Evolutionary conservation across 2,329 filamentous ascomycete genomes (phyloP).

Genomic region (Uncinocarpus reesii): DNA sequence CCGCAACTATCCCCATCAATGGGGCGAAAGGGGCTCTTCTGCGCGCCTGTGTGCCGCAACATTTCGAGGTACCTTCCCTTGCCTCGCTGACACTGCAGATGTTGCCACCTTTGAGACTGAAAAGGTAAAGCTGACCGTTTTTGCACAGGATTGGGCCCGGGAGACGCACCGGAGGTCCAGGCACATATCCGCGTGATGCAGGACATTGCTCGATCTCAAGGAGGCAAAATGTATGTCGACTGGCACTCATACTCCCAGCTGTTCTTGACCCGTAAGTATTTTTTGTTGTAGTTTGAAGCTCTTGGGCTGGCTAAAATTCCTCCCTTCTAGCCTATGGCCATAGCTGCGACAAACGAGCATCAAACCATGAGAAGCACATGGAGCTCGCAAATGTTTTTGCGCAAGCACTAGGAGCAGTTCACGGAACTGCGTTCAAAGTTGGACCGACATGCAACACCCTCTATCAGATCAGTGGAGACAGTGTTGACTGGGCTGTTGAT

Average conservation of each 20-base stretch:
- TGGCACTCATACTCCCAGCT: conserved; percentile 56
- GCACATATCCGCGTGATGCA: conserved; percentile 42
- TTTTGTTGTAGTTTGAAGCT: background rate
- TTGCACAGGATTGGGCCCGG: conserved; percentile 29
- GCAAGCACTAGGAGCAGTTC: conserved; percentile 46
- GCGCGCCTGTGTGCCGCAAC: conserved; percentile 44
- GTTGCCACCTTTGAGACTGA: too few relatives aligned
- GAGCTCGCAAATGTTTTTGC: conserved; percentile 42
- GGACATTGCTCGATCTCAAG: conserved; percentile 37
- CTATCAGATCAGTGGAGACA: conserved; percentile 41
- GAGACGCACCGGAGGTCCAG: conserved; percentile 44
- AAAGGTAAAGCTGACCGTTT: background rate
- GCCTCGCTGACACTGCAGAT: background rate
- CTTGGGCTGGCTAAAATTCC: background rate
- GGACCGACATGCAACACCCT: conserved; percentile 51
- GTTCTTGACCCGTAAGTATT: conserved; percentile 35
- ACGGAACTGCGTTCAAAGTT: conserved; percentile 35
- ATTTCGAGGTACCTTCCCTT: conserved; percentile 29
- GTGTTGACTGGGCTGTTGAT: conserved; percentile 40
- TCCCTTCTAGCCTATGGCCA: conserved; percentile 45
- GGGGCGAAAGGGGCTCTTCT: conserved; percentile 42
- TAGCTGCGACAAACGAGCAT: conserved; percentile 41
- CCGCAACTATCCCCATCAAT: conserved; percentile 47
- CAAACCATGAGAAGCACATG: conserved; percentile 42
- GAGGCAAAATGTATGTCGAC: conserved; percentile 54